Evolutionary conservation across 1,139 yeast genomes (phyloP).

Genomic region (Arxiozyma heterogenica): DNA sequence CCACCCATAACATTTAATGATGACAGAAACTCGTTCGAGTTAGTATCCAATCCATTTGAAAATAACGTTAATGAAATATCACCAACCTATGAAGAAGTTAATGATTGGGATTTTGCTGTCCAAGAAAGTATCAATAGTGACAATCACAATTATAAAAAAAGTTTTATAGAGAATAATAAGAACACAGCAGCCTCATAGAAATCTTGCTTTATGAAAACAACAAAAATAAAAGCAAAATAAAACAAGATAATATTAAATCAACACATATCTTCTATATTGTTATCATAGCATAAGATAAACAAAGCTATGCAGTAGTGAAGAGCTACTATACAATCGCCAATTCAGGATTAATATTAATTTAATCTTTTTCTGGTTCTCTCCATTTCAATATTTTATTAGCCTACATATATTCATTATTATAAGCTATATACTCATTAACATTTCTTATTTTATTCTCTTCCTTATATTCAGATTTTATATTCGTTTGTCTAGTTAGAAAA

Average conservation of each 20-base stretch:
- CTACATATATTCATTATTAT: background rate
- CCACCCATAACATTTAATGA: background rate
- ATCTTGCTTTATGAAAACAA: background rate
- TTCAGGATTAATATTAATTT: no score
- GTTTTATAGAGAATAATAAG: background rate
- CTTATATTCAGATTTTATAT: slow-evolving; percentile 64
- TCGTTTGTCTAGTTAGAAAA: slow-evolving; percentile 62
- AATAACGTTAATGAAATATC: background rate
- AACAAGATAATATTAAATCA: no score
- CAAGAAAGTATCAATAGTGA: background rate
- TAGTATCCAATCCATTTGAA: slow-evolving; percentile 3
- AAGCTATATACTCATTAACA: background rate
- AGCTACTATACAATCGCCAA: no score
- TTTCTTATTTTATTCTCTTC: slow-evolving; percentile 46
- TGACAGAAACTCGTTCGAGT: background rate
- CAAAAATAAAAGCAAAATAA: no score
- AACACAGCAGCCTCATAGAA: background rate
- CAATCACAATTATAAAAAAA: background rate
- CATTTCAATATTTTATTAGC: no score
- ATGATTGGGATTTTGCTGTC: slow-evolving; percentile 1
- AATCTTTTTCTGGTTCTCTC: no score
- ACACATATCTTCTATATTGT: no score
- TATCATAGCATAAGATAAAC: no score
- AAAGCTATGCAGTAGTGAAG: no score
- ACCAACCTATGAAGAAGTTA: background rate